Evolutionary conservation across 257 asterid species (phyloP), one percentile per base, ranked within the genome.

Genomic region (Hygrophila difformis): DNA sequence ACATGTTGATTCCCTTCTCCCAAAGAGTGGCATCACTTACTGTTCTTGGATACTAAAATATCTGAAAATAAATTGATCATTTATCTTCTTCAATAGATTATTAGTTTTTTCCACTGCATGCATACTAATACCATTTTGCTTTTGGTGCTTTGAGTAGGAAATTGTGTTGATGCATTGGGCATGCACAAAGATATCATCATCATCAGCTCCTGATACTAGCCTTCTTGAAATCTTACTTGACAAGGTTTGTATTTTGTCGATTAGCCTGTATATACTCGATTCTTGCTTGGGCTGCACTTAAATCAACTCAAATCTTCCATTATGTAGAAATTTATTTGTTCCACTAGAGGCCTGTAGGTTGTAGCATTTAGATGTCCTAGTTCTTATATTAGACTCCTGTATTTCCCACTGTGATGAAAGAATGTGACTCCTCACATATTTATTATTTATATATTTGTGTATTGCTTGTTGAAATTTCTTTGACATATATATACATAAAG

Each of bases 91-190:
- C 37, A 33, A 10, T 33, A 33, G 8, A 5, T 0, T 33, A 33
- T 33, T 10, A 33, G 3, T 33, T 9, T 5, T 9, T 9, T 33
- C 3, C 8, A 33, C n/a, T n/a, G n/a, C n/a, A n/a, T n/a, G n/a
- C n/a, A n/a, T n/a, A n/a, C n/a, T n/a, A n/a, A n/a, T n/a, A 33
- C 52, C 52, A 26, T 47, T 41, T 24, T 53, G 8, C 37, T 53
- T 26, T 57, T 66, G 59, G 39, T 40, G 57, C 47, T 70, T 51
- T 64, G 61, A 55, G 42, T 55, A 91, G 99, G 96, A 86, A 76
- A 72, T 76, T 10, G 96, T 91, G 42, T 53, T 91, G 60, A 91
- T 91, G 96, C 93, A 86, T 62, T 91, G 99, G 99, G 75, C 95
- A 13, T 80, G 87, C 67, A 68, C 92, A 17, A 91, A 82, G 74